Conservation (phyloP, 345 rosid genomes). For the Zanthoxylum bungeanum region DNA sequence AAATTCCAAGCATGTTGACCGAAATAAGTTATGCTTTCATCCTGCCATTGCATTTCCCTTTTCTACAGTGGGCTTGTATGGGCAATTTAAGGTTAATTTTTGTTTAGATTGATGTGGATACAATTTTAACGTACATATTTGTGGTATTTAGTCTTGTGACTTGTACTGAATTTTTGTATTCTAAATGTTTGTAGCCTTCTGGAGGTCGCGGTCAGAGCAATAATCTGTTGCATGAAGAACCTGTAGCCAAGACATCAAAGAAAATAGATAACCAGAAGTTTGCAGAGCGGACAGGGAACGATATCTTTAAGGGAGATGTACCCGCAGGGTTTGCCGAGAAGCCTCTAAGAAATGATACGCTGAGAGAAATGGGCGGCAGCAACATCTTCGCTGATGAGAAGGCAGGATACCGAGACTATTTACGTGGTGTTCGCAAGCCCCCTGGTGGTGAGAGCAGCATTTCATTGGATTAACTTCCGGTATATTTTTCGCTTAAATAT, state of each 20-base stretch:
- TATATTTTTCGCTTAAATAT: background rate
- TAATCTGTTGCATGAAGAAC: conserved; percentile 59
- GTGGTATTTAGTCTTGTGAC: background rate
- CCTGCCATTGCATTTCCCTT: background rate
- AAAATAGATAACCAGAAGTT: conserved; percentile 73
- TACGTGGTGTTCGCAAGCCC: conserved; percentile 82
- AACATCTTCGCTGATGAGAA: conserved; percentile 80
- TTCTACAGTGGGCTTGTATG: background rate
- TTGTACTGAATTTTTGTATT: background rate
- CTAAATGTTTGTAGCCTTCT: conserved; percentile 59
- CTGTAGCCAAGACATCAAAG: conserved; percentile 59
- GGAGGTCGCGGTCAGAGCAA: conserved; percentile 89
- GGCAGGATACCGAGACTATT: conserved; percentile 61
- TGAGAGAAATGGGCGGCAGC: conserved; percentile 77
- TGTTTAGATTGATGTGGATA: background rate
- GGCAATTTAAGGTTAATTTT: background rate
- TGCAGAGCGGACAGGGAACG: conserved; percentile 68
- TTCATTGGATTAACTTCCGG: conserved; percentile 33
- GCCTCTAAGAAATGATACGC: conserved; percentile 65
- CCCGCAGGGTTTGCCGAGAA: conserved; percentile 67
- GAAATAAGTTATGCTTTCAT: background rate
- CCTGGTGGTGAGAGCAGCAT: conserved; percentile 97
- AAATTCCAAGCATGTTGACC: too few species aligned
- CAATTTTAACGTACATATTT: background rate
- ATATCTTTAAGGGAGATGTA: conserved; percentile 68